phyloP scores from a whole-genome alignment of 2,329 filamentous ascomycete species.

The Ophiostoma tasmaniense region DNA sequence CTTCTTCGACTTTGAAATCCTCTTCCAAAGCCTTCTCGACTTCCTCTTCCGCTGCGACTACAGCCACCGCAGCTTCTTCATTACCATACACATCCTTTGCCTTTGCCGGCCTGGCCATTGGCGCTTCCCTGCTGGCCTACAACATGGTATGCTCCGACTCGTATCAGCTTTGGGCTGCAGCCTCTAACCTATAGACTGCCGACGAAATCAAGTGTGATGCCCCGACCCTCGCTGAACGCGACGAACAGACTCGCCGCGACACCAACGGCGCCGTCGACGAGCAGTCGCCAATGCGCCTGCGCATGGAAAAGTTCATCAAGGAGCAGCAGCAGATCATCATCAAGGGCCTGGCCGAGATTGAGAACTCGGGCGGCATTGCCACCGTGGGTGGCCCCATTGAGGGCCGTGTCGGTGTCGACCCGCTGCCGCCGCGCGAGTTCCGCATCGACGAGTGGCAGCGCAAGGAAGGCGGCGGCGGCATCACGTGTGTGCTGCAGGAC shows the following conservation, averaged over 20 bases:
- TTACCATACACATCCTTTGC: not conserved
- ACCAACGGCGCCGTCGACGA: constrained; percentile 54
- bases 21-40: not conserved
- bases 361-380: constrained; percentile 19
- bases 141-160: constrained; percentile 43
- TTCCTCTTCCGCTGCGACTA: not conserved
- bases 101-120: constrained; percentile 19
- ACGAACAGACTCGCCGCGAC: constrained; percentile 72
- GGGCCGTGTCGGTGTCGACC: constrained; percentile 34
- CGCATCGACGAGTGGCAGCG: constrained; percentile 78
- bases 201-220: constrained; percentile 45
- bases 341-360: constrained; percentile 64
- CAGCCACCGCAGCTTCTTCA: constrained; percentile 1
- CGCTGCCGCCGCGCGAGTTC: constrained; percentile 45
- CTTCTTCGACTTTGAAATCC: not conserved
- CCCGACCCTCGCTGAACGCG: constrained; percentile 73
- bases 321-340: constrained; percentile 87
- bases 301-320: constrained; percentile 96
- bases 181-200: constrained; percentile 30
- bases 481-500: constrained; percentile 89
- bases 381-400: constrained; percentile 13
- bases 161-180: not conserved
- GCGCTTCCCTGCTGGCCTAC: constrained; percentile 43
- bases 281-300: constrained; percentile 87
- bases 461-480: constrained; percentile 82